phyloP scores from a whole-genome alignment of 2,329 filamentous ascomycete species.

The Colletotrichum orbiculare region DNA sequence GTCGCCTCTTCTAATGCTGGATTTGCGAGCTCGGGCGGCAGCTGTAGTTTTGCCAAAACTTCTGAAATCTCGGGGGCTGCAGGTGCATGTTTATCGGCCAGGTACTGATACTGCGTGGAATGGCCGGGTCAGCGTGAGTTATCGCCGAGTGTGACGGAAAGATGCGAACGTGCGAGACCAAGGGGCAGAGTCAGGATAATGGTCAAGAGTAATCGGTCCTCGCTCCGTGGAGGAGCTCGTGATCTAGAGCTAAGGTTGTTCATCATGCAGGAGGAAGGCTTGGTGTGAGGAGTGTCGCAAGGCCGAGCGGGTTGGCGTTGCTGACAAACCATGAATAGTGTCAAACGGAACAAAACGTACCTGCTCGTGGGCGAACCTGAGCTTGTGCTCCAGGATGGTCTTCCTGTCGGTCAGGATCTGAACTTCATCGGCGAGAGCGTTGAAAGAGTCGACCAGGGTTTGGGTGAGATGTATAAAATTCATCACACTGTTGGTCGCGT shows the following conservation, averaged over 20 bases:
- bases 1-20: conserved; percentile 60
- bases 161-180: conserved; percentile 17
- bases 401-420: conserved; percentile 72
- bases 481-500: conserved; percentile 49
- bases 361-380: conserved; percentile 74
- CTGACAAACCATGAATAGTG: conserved; percentile 35
- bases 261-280: conserved; percentile 50
- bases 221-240: conserved; percentile 70
- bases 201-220: conserved; percentile 69
- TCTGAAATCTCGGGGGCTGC: conserved; percentile 74
- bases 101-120: conserved; percentile 66
- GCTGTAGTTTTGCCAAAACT: conserved; percentile 73
- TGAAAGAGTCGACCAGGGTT: conserved; percentile 73
- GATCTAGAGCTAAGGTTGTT: conserved; percentile 84
- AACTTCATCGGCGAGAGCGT: conserved; percentile 72
- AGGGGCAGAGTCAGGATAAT: conserved; percentile 52
- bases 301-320: conserved; percentile 10
- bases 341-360: conserved; percentile 53
- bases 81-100: conserved; percentile 76
- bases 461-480: conserved; percentile 59
- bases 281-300: conserved; percentile 25
- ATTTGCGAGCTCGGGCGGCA: conserved; percentile 64
- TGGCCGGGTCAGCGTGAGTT: conserved; percentile 36
- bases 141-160: conserved; percentile 14
- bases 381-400: conserved; percentile 73